A percentile compares a stretch with the other conserved stretches of the same genome.
Conservation (phyloP, 345 rosid species). For the Salix udensis region DNA sequence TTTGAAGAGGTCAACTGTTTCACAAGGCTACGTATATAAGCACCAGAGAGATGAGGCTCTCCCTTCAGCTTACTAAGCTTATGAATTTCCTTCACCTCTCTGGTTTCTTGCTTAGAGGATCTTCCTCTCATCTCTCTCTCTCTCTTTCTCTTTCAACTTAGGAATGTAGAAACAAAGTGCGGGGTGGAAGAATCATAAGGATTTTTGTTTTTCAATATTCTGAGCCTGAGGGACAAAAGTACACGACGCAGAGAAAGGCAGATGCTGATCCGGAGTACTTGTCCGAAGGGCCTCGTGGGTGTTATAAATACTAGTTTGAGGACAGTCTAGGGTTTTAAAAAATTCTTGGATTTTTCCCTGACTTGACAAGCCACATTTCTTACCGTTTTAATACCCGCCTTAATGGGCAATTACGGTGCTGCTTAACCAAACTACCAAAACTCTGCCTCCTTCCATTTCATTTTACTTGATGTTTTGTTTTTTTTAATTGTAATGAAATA, state of each 20-base stretch:
- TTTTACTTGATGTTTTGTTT: no score
- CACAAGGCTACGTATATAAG: slow-evolving; percentile 66
- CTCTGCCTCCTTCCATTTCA: not conserved
- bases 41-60: slow-evolving; percentile 61
- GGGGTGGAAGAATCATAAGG: slow-evolving; percentile 30
- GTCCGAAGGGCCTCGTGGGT: slow-evolving; percentile 40
- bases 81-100: slow-evolving; percentile 34
- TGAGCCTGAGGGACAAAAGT: slow-evolving; percentile 39
- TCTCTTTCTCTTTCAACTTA: slow-evolving; percentile 10
- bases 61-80: slow-evolving; percentile 30
- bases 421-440: slow-evolving; percentile 3
- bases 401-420: slow-evolving; percentile 30
- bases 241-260: slow-evolving; percentile 46
- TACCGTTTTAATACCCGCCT: slow-evolving; percentile 31
- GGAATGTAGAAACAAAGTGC: slow-evolving; percentile 18
- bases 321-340: slow-evolving; percentile 39
- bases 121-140: slow-evolving; percentile 40
- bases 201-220: slow-evolving; percentile 24
- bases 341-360: slow-evolving; percentile 51
- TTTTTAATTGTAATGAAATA: no score
- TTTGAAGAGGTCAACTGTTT: slow-evolving; percentile 67
- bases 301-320: slow-evolving; percentile 54
- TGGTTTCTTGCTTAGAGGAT: slow-evolving; percentile 38
- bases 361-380: slow-evolving; percentile 44
- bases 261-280: slow-evolving; percentile 39